Base-by-base conservation (phyloP, 2,329 filamentous ascomycete genomes). In the Penicillium sp. region DNA sequence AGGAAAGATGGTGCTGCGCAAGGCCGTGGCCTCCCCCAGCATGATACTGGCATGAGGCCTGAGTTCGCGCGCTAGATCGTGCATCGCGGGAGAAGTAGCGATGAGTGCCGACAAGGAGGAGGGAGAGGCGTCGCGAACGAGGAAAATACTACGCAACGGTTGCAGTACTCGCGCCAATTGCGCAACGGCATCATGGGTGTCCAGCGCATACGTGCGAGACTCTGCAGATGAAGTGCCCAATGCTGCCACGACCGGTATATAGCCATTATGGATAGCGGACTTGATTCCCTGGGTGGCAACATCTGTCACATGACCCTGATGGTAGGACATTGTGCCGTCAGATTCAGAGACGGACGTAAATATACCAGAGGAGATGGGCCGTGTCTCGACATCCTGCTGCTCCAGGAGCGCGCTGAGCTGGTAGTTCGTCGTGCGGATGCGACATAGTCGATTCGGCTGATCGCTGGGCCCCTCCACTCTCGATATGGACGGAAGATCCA, bases 321-420 rank as follows among this genome's bases (percentile, higher is more conserved):
- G 29, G 27, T 37, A 37, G 34, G 34, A 37, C 34, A 37, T 37
- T 7, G 34, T 37, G 34, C 16, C 34, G 16, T 37, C 34, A 37
- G 45, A 35, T n/a, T 47, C 27, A 21, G 45, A 31, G 45, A 37
- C 21, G 21, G 46, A 21, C 31, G 46, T 38, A 37, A 48, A 48
- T 34, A 48, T 37, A 38, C 32, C 34, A 38, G 31, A 48, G 21
- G 46, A 37, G 34, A 48, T 35, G 34, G 46, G 46, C 16, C 34
- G 46, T 27, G 46, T 48, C 46, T 48, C 46, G 23, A 48, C 46
- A 48, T 48, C 46, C n/a, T 37, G 46, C 38, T 48, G 46, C 32
- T 48, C 46, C 34, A 48, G 46, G 32, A 48, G 46, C 16, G 32
- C 23, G 46, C 46, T 48, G 46, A 48, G 23, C 46, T 48, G 46